Evolutionary conservation across 495 filamentous ascomycete genomes (phyloP), one percentile per base, ranked within the genome.

Genomic region (Endocarpon pusillum): DNA sequence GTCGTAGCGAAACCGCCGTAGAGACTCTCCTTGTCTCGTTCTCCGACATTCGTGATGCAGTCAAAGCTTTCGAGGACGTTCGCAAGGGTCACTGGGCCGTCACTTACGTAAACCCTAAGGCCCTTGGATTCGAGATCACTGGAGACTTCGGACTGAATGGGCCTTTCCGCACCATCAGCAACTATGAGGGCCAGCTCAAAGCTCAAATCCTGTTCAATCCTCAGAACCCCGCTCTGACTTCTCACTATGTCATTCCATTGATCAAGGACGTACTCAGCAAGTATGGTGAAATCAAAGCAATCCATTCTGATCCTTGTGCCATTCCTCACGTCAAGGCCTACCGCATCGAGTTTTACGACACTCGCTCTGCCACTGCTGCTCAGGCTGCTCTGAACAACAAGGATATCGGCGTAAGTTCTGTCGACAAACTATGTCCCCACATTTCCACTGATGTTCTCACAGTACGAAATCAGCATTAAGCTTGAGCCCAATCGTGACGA

Each of bases 21-120:
- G 61, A 58, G 4, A 55, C 48, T 6, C 55, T 73, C n/a, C 73
- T 65, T 42, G 45, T 77, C 34, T 62, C 54, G 3, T 66, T 75
- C 40, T 48, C 57, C 10, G 67, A 79, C 39, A 65, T 77, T 28
- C 58, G 61, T 35, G 69, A 75, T 43, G 62, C 70, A 19, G 61
- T 52, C 26, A 56, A 57, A 15, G 53, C 62, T 12, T 57, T 61
- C 37, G 48, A 56, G 20, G 62, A 61, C n/a, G n/a, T n/a, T n/a
- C n/a, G n/a, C n/a, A n/a, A n/a, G n/a, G n/a, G n/a, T n/a, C n/a
- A n/a, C n/a, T n/a, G n/a, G n/a, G n/a, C n/a, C n/a, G n/a, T n/a
- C n/a, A n/a, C n/a, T n/a, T n/a, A n/a, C n/a, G n/a, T n/a, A n/a
- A n/a, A n/a, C n/a, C n/a, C n/a, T n/a, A n/a, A n/a, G n/a, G n/a